Conservation (phyloP, 1,284 basidiomycete species). For the Pulchroboletus neoregius region DNA sequence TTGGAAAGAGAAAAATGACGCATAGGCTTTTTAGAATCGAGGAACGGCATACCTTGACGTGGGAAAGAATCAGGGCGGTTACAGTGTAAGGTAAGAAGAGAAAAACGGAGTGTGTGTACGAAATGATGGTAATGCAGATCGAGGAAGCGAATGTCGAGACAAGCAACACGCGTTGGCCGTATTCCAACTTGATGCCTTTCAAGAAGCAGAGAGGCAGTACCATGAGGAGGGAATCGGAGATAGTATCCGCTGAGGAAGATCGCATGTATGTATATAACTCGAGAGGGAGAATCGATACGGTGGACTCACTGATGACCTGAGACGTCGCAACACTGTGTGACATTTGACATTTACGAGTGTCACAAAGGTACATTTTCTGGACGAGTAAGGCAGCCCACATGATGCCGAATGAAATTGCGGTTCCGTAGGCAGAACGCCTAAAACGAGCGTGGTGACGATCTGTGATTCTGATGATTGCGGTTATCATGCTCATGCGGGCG, state of each 20-base stretch:
- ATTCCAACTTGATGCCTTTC: too few relatives aligned
- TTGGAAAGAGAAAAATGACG: too few relatives aligned
- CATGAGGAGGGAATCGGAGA: too few relatives aligned
- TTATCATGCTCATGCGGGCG: conserved; percentile 11
- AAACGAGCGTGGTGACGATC: neutral
- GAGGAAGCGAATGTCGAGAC: too few relatives aligned
- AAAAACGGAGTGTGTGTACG: too few relatives aligned
- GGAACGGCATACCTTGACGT: too few relatives aligned
- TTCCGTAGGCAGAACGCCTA: neutral
- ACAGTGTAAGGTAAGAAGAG: too few relatives aligned
- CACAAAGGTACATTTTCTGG: neutral
- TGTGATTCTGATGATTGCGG: conserved; percentile 4
- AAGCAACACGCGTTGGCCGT: too few relatives aligned
- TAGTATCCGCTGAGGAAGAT: conserved; percentile 9
- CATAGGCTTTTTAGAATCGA: too few relatives aligned
- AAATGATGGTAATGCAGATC: too few relatives aligned
- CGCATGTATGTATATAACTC: neutral
- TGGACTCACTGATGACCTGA: neutral
- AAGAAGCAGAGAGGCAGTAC: too few relatives aligned
- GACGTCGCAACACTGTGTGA: neutral
- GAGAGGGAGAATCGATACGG: neutral
- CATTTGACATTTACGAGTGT: neutral
- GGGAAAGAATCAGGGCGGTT: too few relatives aligned
- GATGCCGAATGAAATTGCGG: neutral
- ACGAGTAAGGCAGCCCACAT: conserved; percentile 4